These are phyloP conservation scores for Ophiostoma ips DNA, from an alignment of 2,329 filamentous ascomycete genomes.

Conservation along the genomic window DNA sequence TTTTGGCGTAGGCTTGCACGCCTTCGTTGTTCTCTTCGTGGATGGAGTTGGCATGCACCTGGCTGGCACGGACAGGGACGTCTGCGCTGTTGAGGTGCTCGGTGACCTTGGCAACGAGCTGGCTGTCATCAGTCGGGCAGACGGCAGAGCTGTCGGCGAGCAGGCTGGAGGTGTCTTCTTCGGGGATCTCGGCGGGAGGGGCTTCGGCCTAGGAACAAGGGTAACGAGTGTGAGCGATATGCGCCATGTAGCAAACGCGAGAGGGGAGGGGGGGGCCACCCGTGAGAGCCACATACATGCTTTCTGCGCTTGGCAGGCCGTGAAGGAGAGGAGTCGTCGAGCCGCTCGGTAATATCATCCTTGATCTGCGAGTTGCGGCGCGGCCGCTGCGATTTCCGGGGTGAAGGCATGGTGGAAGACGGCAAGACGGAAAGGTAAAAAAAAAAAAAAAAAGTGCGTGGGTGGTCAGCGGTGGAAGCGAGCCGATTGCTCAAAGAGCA, in stretches of 20 bases:
- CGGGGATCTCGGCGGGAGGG: constrained; percentile 29
- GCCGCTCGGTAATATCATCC: constrained; percentile 17
- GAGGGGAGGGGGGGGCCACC: background rate
- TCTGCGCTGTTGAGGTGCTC: constrained; percentile 32
- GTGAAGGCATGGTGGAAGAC: constrained; percentile 17
- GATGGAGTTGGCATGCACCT: constrained; percentile 48
- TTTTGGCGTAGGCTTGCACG: constrained; percentile 67
- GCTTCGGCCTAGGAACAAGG: constrained; percentile 24
- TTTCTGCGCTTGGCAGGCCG: constrained; percentile 51
- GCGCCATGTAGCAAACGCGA: background rate
- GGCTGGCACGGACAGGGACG: constrained; percentile 41
- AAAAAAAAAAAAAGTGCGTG: background rate
- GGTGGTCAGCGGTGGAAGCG: background rate
- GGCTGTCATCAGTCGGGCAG: constrained; percentile 34
- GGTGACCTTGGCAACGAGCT: constrained; percentile 40
- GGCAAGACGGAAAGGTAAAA: background rate
- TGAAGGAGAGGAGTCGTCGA: constrained; percentile 42
- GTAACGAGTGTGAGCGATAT: constrained; percentile 1
- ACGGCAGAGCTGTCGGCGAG: constrained; percentile 27
- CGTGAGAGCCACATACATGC: constrained; percentile 30
- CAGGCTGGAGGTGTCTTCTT: constrained; percentile 31
- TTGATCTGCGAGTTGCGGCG: constrained; percentile 20
- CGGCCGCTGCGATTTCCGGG: constrained; percentile 20
- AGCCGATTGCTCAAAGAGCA: constrained; percentile 1
- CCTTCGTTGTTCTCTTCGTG: constrained; percentile 48